Evolutionary conservation across 371 early-diverging fungal species (phyloP).

Genomic region (Haplosporangium sp.): DNA sequence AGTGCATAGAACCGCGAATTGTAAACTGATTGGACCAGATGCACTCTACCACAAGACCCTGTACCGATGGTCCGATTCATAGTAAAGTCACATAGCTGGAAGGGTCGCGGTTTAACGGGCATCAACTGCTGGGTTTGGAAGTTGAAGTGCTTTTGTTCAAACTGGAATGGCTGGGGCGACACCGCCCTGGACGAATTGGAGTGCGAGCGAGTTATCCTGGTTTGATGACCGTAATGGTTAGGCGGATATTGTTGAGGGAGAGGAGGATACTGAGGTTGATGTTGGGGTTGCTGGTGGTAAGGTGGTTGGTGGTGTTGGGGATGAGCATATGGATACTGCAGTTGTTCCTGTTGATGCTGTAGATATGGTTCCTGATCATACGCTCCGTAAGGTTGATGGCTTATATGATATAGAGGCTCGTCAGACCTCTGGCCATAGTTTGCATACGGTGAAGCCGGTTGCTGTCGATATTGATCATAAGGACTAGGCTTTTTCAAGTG

Average conservation of each 20-base stretch:
- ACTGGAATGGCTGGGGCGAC: conserved; percentile 54
- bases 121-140: conserved; percentile 53
- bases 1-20: conserved; percentile 85
- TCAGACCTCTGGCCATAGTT: conserved; percentile 15
- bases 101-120: conserved; percentile 64
- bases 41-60: conserved; percentile 98
- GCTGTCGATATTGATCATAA: conserved; percentile 24
- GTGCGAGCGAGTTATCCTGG: neutral
- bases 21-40: conserved; percentile 75
- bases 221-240: conserved; percentile 12
- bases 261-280: conserved; percentile 13
- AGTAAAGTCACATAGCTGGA: conserved; percentile 63
- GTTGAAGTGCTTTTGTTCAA: conserved; percentile 54
- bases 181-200: conserved; percentile 39
- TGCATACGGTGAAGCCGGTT: conserved; percentile 16
- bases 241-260: neutral
- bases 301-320: conserved; percentile 3
- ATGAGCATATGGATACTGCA: conserved; percentile 1
- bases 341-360: neutral
- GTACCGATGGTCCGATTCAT: conserved; percentile 83
- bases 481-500: conserved; percentile 1
- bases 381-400: conserved; percentile 14
- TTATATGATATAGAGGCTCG: conserved; percentile 9
- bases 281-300: conserved; percentile 2
- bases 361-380: conserved; percentile 14